Evolutionary conservation across 1,139 yeast species (phyloP).

Genomic region (Tardiomyces digboiensis): DNA sequence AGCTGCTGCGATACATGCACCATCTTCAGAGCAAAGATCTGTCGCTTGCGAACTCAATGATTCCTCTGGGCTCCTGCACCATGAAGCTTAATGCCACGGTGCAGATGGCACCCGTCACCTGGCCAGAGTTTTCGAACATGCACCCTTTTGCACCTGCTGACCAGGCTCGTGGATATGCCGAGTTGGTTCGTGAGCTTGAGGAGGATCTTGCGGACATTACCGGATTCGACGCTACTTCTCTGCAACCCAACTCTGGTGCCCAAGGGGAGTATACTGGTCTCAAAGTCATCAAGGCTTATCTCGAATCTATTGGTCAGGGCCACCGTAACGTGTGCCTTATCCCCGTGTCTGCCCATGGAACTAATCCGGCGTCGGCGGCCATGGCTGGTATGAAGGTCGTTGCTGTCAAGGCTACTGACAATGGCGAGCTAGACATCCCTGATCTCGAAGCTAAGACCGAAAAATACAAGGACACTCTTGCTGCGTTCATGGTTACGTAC

Average conservation of each 20-base stretch:
- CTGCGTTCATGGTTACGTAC: constrained; percentile 93
- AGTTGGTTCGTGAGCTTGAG: constrained; percentile 68
- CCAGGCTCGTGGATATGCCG: constrained; percentile 80
- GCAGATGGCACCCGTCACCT: constrained; percentile 87
- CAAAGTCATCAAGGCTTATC: constrained; percentile 74
- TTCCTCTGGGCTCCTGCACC: constrained; percentile 95
- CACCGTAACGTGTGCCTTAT: constrained; percentile 82
- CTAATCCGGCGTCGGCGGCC: constrained; percentile 97
- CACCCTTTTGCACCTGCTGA: constrained; percentile 91
- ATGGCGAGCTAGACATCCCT: constrained; percentile 77
- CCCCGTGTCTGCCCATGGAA: constrained; percentile 97
- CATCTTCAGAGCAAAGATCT: constrained; percentile 80
- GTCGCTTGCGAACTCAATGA: constrained; percentile 94
- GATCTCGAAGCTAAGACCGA: constrained; percentile 71
- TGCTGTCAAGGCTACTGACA: constrained; percentile 73
- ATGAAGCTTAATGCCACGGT: constrained; percentile 96
- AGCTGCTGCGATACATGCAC: constrained; percentile 86
- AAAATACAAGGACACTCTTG: constrained; percentile 58
- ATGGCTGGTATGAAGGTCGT: constrained; percentile 95
- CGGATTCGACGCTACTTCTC: constrained; percentile 87
- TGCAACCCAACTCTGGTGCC: constrained; percentile 98
- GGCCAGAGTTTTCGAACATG: constrained; percentile 82
- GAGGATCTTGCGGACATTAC: constrained; percentile 85
- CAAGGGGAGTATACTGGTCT: constrained; percentile 97
- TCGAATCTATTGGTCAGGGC: constrained; percentile 60